phyloP scores from a whole-genome alignment of 805 yeast species.

The Blastobotrys muscicola region DNA sequence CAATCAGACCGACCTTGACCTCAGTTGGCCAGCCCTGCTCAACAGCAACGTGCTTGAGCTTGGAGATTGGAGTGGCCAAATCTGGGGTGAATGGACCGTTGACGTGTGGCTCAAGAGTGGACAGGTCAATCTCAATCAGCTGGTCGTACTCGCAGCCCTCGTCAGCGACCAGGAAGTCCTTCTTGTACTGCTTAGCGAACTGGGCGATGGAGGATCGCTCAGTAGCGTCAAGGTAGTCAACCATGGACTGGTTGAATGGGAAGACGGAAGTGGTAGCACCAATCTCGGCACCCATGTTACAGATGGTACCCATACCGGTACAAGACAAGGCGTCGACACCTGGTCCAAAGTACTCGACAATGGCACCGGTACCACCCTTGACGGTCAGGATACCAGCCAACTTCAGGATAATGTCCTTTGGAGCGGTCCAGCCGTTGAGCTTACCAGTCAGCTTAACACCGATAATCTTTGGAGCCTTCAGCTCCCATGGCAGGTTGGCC shows the following conservation, averaged over 20 bases:
- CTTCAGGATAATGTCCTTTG: conserved; percentile 89
- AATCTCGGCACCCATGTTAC: conserved; percentile 99
- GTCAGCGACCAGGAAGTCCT: conserved; percentile 73
- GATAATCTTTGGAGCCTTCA: conserved; percentile 90
- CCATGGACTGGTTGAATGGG: conserved; percentile 92
- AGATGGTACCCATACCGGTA: conserved; percentile 98
- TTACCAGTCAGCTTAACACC: conserved; percentile 93
- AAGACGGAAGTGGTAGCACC: conserved; percentile 97
- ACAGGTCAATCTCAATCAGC: conserved; percentile 81
- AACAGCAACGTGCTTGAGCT: conserved; percentile 73
- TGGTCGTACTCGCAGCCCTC: conserved; percentile 91
- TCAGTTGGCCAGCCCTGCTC: conserved; percentile 87
- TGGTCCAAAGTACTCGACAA: conserved; percentile 92
- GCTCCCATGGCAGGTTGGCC: conserved; percentile 93
- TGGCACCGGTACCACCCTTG: conserved; percentile 96
- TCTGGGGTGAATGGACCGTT: conserved; percentile 99
- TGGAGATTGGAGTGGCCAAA: conserved; percentile 88
- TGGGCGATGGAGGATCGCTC: conserved; percentile 78
- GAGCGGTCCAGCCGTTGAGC: conserved; percentile 92
- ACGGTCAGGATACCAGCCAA: conserved; percentile 92
- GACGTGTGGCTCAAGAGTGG: conserved; percentile 86
- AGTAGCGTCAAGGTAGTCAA: conserved; percentile 77
- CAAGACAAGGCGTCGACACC: conserved; percentile 90
- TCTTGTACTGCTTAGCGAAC: conserved; percentile 63
- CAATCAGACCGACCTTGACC: conserved; percentile 90